phyloP scores from a whole-genome alignment of 2,329 filamentous ascomycete species.

The Ophiosphaerella korrae region DNA sequence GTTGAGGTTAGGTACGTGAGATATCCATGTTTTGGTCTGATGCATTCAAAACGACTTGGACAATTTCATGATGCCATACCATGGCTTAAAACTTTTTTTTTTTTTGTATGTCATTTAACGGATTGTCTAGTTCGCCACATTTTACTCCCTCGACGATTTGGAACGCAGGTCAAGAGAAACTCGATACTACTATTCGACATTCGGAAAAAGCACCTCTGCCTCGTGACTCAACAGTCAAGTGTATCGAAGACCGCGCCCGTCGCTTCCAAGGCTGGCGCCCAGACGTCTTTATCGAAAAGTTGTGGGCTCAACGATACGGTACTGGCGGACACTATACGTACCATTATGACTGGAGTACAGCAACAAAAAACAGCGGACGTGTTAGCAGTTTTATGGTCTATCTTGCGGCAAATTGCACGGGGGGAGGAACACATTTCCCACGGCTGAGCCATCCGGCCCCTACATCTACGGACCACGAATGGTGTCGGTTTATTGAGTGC shows the following conservation, averaged over 20 bases:
- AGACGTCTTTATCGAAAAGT: conserved; percentile 63
- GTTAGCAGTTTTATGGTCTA: conserved; percentile 68
- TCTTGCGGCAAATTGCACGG: conserved; percentile 56
- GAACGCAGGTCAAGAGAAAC: conserved; percentile 53
- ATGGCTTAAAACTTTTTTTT: too few species aligned
- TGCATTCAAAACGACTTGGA: not conserved
- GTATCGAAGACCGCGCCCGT: conserved; percentile 63
- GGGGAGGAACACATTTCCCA: conserved; percentile 67
- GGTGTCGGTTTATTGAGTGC: conserved; percentile 65
- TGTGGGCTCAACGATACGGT: conserved; percentile 67
- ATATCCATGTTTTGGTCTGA: too few species aligned
- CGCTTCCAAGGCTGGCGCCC: conserved; percentile 65
- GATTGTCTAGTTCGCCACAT: conserved; percentile 48
- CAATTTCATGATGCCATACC: not conserved
- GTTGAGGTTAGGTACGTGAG: conserved; percentile 57
- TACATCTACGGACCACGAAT: conserved; percentile 44
- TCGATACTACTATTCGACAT: conserved; percentile 57
- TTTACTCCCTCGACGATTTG: conserved; percentile 62
- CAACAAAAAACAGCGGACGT: conserved; percentile 47
- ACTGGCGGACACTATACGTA: conserved; percentile 62
- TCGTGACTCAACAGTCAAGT: conserved; percentile 57
- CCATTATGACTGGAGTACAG: conserved; percentile 60
- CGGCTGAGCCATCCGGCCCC: conserved; percentile 50
- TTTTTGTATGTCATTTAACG: too few species aligned
- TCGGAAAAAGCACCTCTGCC: conserved; percentile 56